Conservation (phyloP, 345 rosid species). For the Gossypium turneri region DNA sequence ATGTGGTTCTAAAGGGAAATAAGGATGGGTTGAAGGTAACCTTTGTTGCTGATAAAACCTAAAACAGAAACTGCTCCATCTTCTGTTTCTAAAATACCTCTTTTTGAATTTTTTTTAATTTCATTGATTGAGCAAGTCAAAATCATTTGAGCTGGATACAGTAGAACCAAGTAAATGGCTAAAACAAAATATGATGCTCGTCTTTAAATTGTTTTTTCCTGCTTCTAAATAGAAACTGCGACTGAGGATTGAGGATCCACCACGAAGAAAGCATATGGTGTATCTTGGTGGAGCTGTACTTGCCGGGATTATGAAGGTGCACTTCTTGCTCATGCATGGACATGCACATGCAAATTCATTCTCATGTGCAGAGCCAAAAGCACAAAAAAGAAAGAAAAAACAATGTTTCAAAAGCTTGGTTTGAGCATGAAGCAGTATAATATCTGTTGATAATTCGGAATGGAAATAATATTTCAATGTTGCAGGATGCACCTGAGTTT, state of each 20-base stretch:
- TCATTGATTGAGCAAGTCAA: background rate
- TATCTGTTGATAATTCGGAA: background rate
- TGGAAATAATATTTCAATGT: constrained; percentile 1
- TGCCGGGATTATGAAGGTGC: constrained; percentile 98
- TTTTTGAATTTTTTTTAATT: background rate
- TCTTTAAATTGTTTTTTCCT: constrained; percentile 10
- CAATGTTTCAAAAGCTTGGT: background rate
- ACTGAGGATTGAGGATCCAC: constrained; percentile 91
- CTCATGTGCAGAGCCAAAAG: background rate
- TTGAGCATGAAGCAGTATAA: background rate
- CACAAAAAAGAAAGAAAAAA: background rate
- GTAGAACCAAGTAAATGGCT: background rate
- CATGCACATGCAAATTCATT: background rate
- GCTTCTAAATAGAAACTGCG: constrained; percentile 61
- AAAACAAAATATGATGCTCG: background rate
- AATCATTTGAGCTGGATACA: background rate
- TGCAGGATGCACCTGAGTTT: constrained; percentile 94
- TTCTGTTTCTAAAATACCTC: background rate
- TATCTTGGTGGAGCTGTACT: constrained; percentile 98
- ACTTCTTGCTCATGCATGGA: background rate
- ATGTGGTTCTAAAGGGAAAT: constrained; percentile 88
- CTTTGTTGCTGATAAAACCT: background rate
- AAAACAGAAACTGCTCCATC: background rate
- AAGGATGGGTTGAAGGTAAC: constrained; percentile 92
- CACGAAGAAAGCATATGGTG: constrained; percentile 97